Conservation (phyloP, 2,329 filamentous ascomycete species). For the Fusarium circinatum region DNA sequence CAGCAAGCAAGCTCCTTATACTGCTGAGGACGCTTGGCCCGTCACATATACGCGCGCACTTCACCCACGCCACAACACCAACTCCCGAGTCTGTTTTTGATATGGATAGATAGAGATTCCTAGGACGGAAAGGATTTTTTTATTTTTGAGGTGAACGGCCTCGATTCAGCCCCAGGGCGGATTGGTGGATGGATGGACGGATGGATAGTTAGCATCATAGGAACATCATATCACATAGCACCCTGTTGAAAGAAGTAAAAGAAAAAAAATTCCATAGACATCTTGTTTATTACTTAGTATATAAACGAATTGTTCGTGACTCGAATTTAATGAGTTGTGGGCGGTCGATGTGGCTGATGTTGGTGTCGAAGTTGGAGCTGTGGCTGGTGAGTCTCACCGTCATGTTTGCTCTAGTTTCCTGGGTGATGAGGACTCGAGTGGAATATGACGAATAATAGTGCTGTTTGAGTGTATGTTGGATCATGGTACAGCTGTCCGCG, state of each 20-base stretch:
- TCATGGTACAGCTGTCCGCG: neutral
- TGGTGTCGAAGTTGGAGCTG: neutral
- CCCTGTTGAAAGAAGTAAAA: slow-evolving; percentile 39
- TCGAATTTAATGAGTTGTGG: neutral
- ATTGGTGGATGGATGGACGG: slow-evolving; percentile 38
- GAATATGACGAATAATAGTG: neutral
- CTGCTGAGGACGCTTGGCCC: slow-evolving; percentile 21
- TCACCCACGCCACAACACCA: slow-evolving; percentile 34
- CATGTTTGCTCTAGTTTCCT: neutral
- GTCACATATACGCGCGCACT: slow-evolving; percentile 20
- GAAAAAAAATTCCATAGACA: slow-evolving; percentile 42
- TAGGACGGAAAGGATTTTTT: slow-evolving; percentile 30
- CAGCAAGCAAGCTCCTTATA: slow-evolving; percentile 31
- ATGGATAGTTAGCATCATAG: slow-evolving; percentile 43
- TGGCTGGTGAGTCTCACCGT: slow-evolving; percentile 15
- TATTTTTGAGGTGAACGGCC: slow-evolving; percentile 28
- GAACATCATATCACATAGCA: slow-evolving; percentile 43
- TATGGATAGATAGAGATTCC: slow-evolving; percentile 35
- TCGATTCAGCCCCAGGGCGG: slow-evolving; percentile 28
- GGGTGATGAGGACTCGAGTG: neutral
- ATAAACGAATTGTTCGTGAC: neutral
- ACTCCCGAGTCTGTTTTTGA: slow-evolving; percentile 31
- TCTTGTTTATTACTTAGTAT: neutral
- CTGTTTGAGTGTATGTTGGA: neutral
- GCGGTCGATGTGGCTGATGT: slow-evolving; percentile 21